Evolutionary conservation across 805 yeast species (phyloP).

Genomic region (Nakazawaea populi): DNA sequence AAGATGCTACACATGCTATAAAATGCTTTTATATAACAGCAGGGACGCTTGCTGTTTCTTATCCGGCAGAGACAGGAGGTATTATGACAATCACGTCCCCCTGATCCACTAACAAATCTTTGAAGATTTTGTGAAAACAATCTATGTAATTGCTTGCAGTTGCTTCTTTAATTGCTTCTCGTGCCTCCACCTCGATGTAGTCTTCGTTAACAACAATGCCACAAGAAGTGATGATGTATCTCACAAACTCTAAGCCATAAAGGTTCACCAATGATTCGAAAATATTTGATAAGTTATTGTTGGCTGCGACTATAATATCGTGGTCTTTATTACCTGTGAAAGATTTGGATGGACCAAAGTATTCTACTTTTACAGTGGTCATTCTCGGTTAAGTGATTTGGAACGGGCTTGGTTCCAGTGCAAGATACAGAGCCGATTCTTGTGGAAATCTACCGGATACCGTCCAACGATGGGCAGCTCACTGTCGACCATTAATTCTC

Average conservation of each 20-base stretch:
- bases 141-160: neutral
- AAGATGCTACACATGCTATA: too few relatives aligned
- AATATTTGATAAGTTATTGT: neutral
- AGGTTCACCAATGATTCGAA: neutral
- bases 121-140: neutral
- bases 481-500: too few relatives aligned
- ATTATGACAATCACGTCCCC: conserved; percentile 21
- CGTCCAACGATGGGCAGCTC: too few relatives aligned
- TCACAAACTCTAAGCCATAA: conserved; percentile 16
- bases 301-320: conserved; percentile 11
- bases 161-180: neutral
- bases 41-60: neutral
- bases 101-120: conserved; percentile 7
- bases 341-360: conserved; percentile 26
- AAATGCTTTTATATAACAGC: too few relatives aligned
- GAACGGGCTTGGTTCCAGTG: too few relatives aligned
- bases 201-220: conserved; percentile 23
- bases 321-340: conserved; percentile 16
- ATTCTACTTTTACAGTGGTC: conserved; percentile 17
- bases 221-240: conserved; percentile 18
- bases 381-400: neutral
- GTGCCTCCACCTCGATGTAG: conserved; percentile 17
- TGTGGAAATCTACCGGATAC: too few relatives aligned
- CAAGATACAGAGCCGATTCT: too few relatives aligned
- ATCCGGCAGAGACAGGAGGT: conserved; percentile 28